A percentile compares a stretch with the other conserved stretches of the same genome.
These are phyloP conservation scores for Akebia trifoliata DNA, from an alignment of 164 flowering plant species.

Conservation along the genomic window DNA sequence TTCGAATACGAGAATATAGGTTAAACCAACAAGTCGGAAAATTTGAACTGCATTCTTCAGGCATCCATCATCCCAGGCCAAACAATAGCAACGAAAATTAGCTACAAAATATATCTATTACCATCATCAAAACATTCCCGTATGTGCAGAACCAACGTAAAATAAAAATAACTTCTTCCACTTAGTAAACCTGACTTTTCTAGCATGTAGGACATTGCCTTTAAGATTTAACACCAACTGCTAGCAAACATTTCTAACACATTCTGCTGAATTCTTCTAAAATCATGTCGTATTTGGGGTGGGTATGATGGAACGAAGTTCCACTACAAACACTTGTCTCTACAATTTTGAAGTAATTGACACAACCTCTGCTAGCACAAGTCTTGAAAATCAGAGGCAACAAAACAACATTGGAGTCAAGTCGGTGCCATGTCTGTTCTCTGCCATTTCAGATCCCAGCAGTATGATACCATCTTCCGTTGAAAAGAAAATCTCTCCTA, in stretches of 20 bases:
- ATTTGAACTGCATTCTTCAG: background rate
- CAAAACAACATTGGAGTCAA: background rate
- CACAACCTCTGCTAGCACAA: background rate
- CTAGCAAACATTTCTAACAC: too few species aligned
- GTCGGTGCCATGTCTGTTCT: background rate
- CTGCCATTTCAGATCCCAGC: background rate
- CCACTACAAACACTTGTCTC: background rate
- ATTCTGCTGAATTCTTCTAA: too few species aligned
- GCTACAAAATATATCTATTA: too few species aligned
- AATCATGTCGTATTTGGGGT: too few species aligned
- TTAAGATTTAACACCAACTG: too few species aligned
- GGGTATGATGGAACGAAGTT: too few species aligned
- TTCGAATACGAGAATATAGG: background rate
- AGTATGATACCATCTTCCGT: background rate
- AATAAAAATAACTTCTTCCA: background rate
- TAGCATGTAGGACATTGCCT: too few species aligned
- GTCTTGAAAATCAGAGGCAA: background rate
- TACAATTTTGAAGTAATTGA: background rate
- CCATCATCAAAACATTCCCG: background rate
- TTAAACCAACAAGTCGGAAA: background rate
- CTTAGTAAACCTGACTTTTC: constrained; percentile 1
- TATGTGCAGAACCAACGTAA: background rate
- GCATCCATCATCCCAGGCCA: too few species aligned
- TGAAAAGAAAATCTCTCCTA: too few species aligned
- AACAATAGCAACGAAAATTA: too few species aligned